These are phyloP conservation scores for Triangularia setosa DNA, from an alignment of 2,329 filamentous ascomycete species.

Conservation along the genomic window DNA sequence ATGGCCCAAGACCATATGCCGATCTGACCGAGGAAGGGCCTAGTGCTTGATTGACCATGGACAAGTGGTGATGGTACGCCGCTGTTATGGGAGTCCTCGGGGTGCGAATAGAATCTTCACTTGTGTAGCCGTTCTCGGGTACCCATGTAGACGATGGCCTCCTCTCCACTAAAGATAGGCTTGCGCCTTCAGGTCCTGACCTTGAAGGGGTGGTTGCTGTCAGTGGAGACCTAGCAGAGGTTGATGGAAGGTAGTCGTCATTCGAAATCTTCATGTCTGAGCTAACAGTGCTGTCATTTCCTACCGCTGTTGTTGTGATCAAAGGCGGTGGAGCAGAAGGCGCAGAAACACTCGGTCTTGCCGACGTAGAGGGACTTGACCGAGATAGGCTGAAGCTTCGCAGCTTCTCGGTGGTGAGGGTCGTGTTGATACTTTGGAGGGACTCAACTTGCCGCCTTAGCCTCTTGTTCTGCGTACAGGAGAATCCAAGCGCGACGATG, in stretches of 20 bases:
- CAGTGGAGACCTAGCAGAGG: neutral
- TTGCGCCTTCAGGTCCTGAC: neutral
- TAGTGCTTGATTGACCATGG: conserved; percentile 1
- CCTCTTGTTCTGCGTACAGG: conserved; percentile 14
- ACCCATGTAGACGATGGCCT: neutral
- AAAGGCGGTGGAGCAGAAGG: neutral
- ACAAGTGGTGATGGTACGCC: conserved; percentile 4
- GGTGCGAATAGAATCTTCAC: neutral
- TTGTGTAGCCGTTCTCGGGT: neutral
- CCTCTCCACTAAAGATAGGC: neutral
- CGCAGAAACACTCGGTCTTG: conserved; percentile 1
- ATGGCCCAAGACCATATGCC: neutral
- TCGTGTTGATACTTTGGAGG: conserved; percentile 6
- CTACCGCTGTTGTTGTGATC: neutral
- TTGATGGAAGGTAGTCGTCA: neutral
- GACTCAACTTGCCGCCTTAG: conserved; percentile 15
- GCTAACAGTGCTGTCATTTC: neutral
- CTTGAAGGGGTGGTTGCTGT: neutral
- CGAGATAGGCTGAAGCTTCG: neutral
- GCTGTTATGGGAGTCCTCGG: conserved; percentile 2
- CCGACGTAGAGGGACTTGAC: neutral
- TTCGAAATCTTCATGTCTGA: neutral
- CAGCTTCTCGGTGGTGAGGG: neutral
- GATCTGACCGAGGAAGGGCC: neutral
- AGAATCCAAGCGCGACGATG: conserved; percentile 18